Conservation (phyloP, 2,329 filamentous ascomycete species). For the Aureobasidium sp. region DNA sequence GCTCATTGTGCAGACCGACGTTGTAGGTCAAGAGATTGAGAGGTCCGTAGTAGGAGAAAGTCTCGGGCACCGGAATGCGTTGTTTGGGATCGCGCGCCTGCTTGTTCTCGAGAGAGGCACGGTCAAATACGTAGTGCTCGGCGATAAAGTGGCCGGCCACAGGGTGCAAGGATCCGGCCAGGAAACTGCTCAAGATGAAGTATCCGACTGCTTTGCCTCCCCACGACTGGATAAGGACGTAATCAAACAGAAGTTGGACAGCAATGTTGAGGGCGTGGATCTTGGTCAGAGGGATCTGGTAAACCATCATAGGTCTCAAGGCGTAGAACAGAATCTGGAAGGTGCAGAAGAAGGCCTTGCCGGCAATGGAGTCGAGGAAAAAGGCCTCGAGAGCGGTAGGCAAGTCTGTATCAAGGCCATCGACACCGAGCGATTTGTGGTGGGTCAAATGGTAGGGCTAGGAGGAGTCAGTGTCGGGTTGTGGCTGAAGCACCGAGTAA, state of each 20-base stretch:
- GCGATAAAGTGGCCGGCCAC: conserved; percentile 97
- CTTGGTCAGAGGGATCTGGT: conserved; percentile 77
- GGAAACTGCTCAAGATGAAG: conserved; percentile 81
- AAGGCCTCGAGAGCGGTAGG: conserved; percentile 86
- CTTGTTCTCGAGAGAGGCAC: conserved; percentile 46
- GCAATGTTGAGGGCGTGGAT: conserved; percentile 78
- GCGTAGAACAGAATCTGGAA: conserved; percentile 99
- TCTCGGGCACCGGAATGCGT: conserved; percentile 66
- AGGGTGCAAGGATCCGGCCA: conserved; percentile 88
- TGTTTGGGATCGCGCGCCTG: conserved; percentile 25
- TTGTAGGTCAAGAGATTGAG: conserved; percentile 94
- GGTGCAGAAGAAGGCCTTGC: conserved; percentile 98
- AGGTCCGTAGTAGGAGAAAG: conserved; percentile 91
- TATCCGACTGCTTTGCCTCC: conserved; percentile 67
- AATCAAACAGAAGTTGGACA: conserved; percentile 73
- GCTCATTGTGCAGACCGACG: conserved; percentile 95
- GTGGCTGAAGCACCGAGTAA: not conserved
- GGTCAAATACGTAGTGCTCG: conserved; percentile 61
- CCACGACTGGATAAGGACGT: conserved; percentile 53
- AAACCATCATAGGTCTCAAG: conserved; percentile 88
- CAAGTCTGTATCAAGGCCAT: conserved; percentile 91
- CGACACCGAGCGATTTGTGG: conserved; percentile 95
- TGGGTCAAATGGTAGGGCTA: conserved; percentile 96
- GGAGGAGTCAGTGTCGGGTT: not conserved
- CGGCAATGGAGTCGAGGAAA: conserved; percentile 88